Evolutionary conservation across 2,329 filamentous ascomycete genomes (phyloP), one percentile per base, ranked within the genome.

Genomic region (Aspergillus transmontanensis): DNA sequence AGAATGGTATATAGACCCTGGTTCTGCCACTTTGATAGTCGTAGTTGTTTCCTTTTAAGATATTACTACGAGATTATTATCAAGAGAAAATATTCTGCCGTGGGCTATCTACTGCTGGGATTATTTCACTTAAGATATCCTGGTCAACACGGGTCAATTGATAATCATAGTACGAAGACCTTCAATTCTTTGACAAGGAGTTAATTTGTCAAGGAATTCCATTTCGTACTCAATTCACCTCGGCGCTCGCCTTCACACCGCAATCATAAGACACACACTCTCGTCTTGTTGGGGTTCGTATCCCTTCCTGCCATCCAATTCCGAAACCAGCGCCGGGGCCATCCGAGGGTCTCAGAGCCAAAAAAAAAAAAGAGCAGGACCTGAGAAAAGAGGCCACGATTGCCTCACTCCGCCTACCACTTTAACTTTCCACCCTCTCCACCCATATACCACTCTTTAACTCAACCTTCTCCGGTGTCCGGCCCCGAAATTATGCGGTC

Each of bases 401-500:
- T 50, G 56, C 61, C 61, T 65, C n/a, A 21, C 30, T 64, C 39
- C 53, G 36, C 51, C 21, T 63, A 54, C 50, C 23, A 55, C 43
- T 34, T 48, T 21, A 57, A 58, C 30, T 53, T 53, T 51, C 58
- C 57, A 34, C 36, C 58, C 36, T 26, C 46, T 26, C 46, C 51
- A 58, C 45, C 59, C 23, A 26, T 48, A 46, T 21, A 55, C 60
- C 57, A 59, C 30, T 32, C 14, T 55, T 51, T 48, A 43, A 56
- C 59, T 50, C 23, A 23, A 41, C 26, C n/a, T 43, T 43, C 57
- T 64, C 62, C 59, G 62, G 36, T 60, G 64, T 60, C 63, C 65
- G 64, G 62, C 61, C 43, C 59, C 51, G 23, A 50, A 57, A 62
- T 59, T 62, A 66, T 66, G 64, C 59, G 62, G 65, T 66, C 65